Evolutionary conservation across 352 stramenopile genomes (phyloP), one percentile per base, ranked within the genome.

Genomic region (Pythium aristosporum): DNA sequence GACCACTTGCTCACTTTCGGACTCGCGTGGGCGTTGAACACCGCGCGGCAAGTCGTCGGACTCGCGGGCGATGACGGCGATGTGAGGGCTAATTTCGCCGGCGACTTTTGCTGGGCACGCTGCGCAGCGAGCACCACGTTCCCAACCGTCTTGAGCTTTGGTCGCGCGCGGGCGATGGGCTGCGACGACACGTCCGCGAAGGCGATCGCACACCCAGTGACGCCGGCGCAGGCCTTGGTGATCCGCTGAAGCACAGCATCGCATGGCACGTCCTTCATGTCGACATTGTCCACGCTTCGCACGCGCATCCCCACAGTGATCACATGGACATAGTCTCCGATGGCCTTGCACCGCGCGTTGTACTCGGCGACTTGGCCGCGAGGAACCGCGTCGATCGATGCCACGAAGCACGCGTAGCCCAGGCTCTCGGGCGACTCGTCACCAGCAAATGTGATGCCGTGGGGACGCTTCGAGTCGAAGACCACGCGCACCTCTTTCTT

Each of bases 401-500:
- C 62, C 18, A 91, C 76, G 11, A 68, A 48, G 57, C 79, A 89
- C 58, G 58, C 52, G 46, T 89, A 88, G 18, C 54, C 25, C 16
- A 37, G 3, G 42, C 46, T 39, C 18, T 11, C 12, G 13, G 21
- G 10, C 12, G 18, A 16, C 2, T 64, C 12, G 11, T 32, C 46
- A 16, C n/a, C 34, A 41, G 70, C 58, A 28, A 91, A 89, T 9
- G 73, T 68, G 30, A 91, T 65, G 32, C 82, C 82, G 9, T 83
- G 77, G 28, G 74, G 63, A 7, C 73, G 76, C 23, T 43, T 71
- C 8, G 74, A 76, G 55, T 89, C 73, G 41, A 91, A 89, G 36
- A 73, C 61, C 9, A 91, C 74, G 23, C 68, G 74, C 37, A 91
- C 80, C 62, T 91, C 80, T 43, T 82, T 85, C 48, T 82, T 69